Conservation (phyloP, 805 yeast species). For the Nakazawaea pomicola region DNA sequence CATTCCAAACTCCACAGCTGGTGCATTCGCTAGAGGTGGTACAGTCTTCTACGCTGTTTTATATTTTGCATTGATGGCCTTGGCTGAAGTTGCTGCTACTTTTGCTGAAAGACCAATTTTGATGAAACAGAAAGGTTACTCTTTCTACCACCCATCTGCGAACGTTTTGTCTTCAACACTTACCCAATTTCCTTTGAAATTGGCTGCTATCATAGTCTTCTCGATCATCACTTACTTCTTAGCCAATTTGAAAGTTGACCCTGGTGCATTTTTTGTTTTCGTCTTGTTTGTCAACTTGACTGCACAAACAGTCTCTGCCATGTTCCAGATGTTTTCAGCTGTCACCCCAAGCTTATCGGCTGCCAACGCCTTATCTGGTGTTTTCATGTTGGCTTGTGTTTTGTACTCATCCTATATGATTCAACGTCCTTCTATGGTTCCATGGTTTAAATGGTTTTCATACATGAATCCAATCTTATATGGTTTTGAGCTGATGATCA, state of each 20-base stretch:
- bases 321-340: conserved; percentile 53
- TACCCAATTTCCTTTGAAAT: conserved; percentile 60
- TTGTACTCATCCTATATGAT: conserved; percentile 65
- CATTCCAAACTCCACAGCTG: conserved; percentile 42
- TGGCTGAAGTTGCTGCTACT: conserved; percentile 41
- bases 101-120: conserved; percentile 54
- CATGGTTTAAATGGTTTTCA: conserved; percentile 69
- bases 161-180: conserved; percentile 62
- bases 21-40: conserved; percentile 65
- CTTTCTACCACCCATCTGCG: conserved; percentile 69
- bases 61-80: conserved; percentile 43
- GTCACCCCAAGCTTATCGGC: conserved; percentile 41
- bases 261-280: conserved; percentile 52
- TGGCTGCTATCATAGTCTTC: conserved; percentile 39
- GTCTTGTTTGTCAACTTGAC: conserved; percentile 38
- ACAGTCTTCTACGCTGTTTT: conserved; percentile 54
- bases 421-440: conserved; percentile 56
- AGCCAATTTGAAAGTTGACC: conserved; percentile 40
- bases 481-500: conserved; percentile 59
- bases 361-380: conserved; percentile 60
- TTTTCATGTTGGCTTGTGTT: conserved; percentile 42
- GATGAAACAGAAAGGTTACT: conserved; percentile 65
- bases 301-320: conserved; percentile 41
- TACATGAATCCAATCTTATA: conserved; percentile 54
- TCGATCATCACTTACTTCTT: conserved; percentile 52